phyloP scores from a whole-genome alignment of 345 rosid species.

The Rhizophora apiculata region DNA sequence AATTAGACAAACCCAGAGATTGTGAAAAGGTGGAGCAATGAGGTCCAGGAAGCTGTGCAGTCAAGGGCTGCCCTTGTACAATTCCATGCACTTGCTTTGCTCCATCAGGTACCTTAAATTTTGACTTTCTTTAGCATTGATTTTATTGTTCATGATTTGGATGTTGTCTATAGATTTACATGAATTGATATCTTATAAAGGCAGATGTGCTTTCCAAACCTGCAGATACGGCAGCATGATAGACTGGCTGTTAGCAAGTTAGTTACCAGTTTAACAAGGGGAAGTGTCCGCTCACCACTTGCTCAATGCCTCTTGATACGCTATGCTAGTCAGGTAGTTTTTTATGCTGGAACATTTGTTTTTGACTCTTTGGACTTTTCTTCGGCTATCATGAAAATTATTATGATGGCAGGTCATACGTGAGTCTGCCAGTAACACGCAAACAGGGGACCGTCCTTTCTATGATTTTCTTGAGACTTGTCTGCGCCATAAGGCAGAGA shows the following conservation, averaged over 20 bases:
- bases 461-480: constrained; percentile 95
- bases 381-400: constrained; percentile 6
- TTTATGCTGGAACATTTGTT: constrained; percentile 1
- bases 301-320: constrained; percentile 96
- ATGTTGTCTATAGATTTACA: not conserved
- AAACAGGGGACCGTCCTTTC: constrained; percentile 88
- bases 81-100: constrained; percentile 91
- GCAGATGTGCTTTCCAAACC: not conserved
- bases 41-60: constrained; percentile 97
- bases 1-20: constrained; percentile 37
- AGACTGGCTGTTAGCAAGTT: constrained; percentile 89
- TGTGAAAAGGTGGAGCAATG: constrained; percentile 98
- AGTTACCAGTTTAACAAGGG: constrained; percentile 87
- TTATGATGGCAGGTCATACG: constrained; percentile 69
- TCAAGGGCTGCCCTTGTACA: constrained; percentile 97
- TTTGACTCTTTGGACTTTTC: not conserved
- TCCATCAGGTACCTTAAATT: constrained; percentile 60
- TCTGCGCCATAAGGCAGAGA: constrained; percentile 95
- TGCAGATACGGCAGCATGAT: constrained; percentile 92
- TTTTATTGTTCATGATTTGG: too few relatives aligned
- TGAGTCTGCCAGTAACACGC: constrained; percentile 65
- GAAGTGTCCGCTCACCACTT: constrained; percentile 91
- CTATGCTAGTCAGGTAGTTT: constrained; percentile 69
- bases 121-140: too few relatives aligned
- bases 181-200: not conserved